Percentiles rank a stretch among this genome's conserved stretches.
These are phyloP conservation scores for Mortierella sp. DNA, from an alignment of 371 early-diverging fungal genomes.

Conservation along the genomic window DNA sequence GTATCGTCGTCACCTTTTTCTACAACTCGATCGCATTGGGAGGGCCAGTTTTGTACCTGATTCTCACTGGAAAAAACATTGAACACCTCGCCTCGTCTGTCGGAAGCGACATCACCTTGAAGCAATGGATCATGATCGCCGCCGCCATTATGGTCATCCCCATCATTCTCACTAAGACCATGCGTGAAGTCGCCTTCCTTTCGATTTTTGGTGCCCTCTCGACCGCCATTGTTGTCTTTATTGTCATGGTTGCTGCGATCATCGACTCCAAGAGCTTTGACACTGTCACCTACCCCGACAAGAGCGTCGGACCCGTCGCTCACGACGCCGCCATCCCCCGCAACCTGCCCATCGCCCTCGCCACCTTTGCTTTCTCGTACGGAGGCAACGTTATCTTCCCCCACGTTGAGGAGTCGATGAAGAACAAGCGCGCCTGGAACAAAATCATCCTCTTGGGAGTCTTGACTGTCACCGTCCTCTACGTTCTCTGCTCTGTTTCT, in stretches of 20 bases:
- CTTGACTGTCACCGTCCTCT: conserved; percentile 80
- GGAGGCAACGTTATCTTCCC: conserved; percentile 85
- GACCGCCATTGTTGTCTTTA: conserved; percentile 67
- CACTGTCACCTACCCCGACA: conserved; percentile 11
- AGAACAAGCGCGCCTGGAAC: conserved; percentile 80
- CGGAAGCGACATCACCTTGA: conserved; percentile 45
- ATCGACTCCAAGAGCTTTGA: conserved; percentile 50
- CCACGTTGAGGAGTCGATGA: conserved; percentile 91
- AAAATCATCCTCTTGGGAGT: conserved; percentile 78
- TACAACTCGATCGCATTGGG: conserved; percentile 80
- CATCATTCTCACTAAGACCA: conserved; percentile 76
- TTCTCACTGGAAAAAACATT: conserved; percentile 80
- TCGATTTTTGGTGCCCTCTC: conserved; percentile 70
- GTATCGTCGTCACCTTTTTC: conserved; percentile 72
- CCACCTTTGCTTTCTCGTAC: conserved; percentile 82
- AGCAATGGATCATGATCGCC: conserved; percentile 76
- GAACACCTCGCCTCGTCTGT: conserved; percentile 63
- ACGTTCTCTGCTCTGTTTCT: conserved; percentile 80
- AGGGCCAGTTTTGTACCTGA: conserved; percentile 83
- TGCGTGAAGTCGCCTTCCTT: conserved; percentile 81
- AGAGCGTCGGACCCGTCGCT: conserved; percentile 14
- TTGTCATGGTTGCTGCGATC: conserved; percentile 60
- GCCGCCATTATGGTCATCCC: conserved; percentile 79
- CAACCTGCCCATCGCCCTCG: conserved; percentile 71
- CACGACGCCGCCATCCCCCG: conserved; percentile 68